Base-by-base conservation (phyloP, 2,329 filamentous ascomycete species). In the Ophiocordyceps sinensis region DNA sequence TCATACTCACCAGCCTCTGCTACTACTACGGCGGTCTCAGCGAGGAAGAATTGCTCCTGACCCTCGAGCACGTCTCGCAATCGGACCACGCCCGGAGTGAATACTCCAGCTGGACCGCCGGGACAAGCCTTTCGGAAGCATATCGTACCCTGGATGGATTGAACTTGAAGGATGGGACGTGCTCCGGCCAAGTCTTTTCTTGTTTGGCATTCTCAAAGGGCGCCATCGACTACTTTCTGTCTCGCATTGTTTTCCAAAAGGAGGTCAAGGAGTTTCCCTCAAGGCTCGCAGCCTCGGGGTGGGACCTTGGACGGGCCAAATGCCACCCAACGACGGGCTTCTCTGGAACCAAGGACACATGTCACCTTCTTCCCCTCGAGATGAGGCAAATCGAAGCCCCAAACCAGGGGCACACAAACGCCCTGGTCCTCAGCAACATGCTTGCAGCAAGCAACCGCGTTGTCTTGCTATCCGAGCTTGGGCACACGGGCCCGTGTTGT, bases 361-460 rank as follows among this genome's bases (percentile, higher is more conserved):
- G 8, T 5, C 30, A 65, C 9, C 49, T 77, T 0, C 58, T 84
- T 0, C 78, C 79, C 0, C 50, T 78, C 0, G 58, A 49, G 2
- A 63, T 83, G 1, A 46, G 58, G 1, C 75, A 81, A 31, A 56
- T 69, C 0, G 73, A 82, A 29, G 59, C 78, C 0, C 50, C 56
- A 0, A 55, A 57, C 0, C 73, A 79, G 30, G 57, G 56, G 2
- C 73, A 80, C 43, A 85, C 79, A 0, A 82, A 84, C 50, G 79
- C 80, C 0, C 51, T 74, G 11, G 79, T 85, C 0, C 49, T 85
- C 0, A 61, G 66, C 1, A 63, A 77, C 45, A 54, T 86, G 0
- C 55, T 85, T 0, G 62, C 62, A 10, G 47, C 55, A 0, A 68
- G 73, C 36, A 81, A 77, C 39, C 54, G 47, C 0, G 60, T 69